Conservation (phyloP, 305 asterid species). For the Lippia alba region DNA sequence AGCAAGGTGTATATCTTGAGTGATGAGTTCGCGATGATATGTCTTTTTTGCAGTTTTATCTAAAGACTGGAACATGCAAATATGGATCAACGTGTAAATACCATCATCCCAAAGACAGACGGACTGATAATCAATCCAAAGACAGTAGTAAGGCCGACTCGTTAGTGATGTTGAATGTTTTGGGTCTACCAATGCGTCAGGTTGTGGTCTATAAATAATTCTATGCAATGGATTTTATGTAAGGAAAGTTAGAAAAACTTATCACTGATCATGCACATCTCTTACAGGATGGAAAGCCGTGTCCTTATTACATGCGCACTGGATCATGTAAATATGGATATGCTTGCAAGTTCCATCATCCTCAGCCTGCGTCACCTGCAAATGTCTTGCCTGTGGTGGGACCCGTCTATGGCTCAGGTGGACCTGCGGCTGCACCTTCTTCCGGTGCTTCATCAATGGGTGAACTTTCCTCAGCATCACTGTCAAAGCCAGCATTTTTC, state of each 20-base stretch:
- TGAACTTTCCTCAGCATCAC: conserved; percentile 51
- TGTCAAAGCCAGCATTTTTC: conserved; percentile 48
- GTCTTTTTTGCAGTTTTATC: conserved; percentile 55
- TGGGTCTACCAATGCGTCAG: conserved; percentile 83
- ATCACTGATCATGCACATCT: conserved; percentile 21
- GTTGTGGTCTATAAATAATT: conserved; percentile 29
- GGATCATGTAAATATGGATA: conserved; percentile 71
- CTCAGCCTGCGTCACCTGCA: conserved; percentile 56
- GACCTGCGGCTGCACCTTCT: conserved; percentile 46
- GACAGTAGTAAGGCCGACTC: conserved; percentile 44
- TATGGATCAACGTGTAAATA: conserved; percentile 51
- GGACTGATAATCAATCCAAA: conserved; percentile 53
- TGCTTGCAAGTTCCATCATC: conserved; percentile 78
- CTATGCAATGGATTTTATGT: not conserved
- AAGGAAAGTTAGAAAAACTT: conserved; percentile 17
- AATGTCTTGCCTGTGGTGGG: conserved; percentile 52
- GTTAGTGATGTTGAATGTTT: conserved; percentile 41
- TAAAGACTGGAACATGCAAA: conserved; percentile 57
- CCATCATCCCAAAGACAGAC: conserved; percentile 47
- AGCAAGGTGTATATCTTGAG: conserved; percentile 45
- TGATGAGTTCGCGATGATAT: not conserved
- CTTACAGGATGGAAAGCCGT: conserved; percentile 59
- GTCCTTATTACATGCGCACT: conserved; percentile 64
- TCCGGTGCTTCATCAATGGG: conserved; percentile 42
- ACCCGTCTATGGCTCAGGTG: conserved; percentile 49